Evolutionary conservation across 2,329 filamentous ascomycete species (phyloP).

Genomic region (Cladosporium austrohemisphaericum): DNA sequence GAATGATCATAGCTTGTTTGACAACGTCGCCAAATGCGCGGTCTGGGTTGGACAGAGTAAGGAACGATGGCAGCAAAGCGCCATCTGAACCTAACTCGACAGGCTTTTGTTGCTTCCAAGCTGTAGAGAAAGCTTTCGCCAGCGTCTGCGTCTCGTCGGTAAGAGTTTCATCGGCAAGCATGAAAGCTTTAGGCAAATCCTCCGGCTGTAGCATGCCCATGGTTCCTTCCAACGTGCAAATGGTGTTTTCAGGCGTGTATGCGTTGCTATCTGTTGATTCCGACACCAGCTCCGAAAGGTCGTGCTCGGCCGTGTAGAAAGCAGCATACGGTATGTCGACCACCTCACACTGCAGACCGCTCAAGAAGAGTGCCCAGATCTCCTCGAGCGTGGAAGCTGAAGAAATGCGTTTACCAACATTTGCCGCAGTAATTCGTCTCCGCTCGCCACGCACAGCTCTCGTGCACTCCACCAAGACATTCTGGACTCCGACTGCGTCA

Average conservation of each 20-base stretch:
- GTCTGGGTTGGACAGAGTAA: constrained; percentile 31
- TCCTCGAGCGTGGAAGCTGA: constrained; percentile 1
- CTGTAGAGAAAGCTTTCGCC: constrained; percentile 30
- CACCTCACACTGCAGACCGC: constrained; percentile 17
- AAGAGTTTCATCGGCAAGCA: constrained; percentile 15
- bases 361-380: constrained; percentile 12
- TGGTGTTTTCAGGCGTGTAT: constrained; percentile 14
- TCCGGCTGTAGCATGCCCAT: constrained; percentile 24
- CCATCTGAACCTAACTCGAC: constrained; percentile 31
- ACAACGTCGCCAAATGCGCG: constrained; percentile 36
- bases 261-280: constrained; percentile 13
- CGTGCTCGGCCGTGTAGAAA: constrained; percentile 21
- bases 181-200: constrained; percentile 29
- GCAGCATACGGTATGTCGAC: constrained; percentile 13
- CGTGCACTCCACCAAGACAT: constrained; percentile 15
- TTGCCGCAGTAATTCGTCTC: constrained; percentile 18
- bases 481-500: constrained; percentile 19
- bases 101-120: constrained; percentile 29
- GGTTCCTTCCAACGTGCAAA: constrained; percentile 26
- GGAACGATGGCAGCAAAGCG: constrained; percentile 25
- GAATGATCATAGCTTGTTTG: constrained; percentile 33
- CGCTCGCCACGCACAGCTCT: constrained; percentile 19
- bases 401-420: constrained; percentile 21
- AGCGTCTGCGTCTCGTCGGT: constrained; percentile 15
- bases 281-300: constrained; percentile 13